Base-by-base conservation (phyloP, 1,284 basidiomycete species). In the Puccinia hordei region DNA sequence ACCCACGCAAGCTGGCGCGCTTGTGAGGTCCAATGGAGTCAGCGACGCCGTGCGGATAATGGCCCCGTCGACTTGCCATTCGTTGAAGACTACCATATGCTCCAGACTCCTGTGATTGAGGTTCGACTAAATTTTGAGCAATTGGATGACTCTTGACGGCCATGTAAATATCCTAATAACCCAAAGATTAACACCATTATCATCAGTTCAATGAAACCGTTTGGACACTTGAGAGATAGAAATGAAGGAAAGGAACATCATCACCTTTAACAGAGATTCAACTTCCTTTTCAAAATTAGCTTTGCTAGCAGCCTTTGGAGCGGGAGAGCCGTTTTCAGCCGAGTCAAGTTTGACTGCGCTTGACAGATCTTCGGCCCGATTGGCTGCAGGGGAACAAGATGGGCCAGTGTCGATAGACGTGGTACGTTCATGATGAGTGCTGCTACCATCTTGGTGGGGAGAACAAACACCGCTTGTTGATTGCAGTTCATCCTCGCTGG, bases 131-230 rank as follows among this genome's bases (percentile, higher is more conserved):
- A 81, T 44, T 86, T 82, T 97, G 92, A 71, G 96, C 87, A 82
- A 99, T 97, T 83, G 95, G 93, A 83, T 95, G 93, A 65, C 88
- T 89, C 87, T 95, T 95, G 86, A 98, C 91, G 15, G 94, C 91
- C 81, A 89, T 89, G 87, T 95, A 99, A 88, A 99, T 97, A 84
- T 99, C 96, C 92, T 95, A 77, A 4, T 41, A n/a, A 22, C 19
- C 6, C 33, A n/a, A 59, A 73, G n/a, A 71, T 13, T 10, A 22
- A 57, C 57, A 9, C 30, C 30, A 51, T n/a, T 3, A 53, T 12
- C 2, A 13, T 35, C 49, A 71, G n/a, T 6, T 12, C 12, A 6
- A 35, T 73, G 19, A 68, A 44, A 68, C 2, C 46, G 15, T 2
- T 49, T 53, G 49, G 13, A 22, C 24, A 4, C 38, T 55, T 81